phyloP scores from a whole-genome alignment of 495 filamentous ascomycete species.

The Pyronema omphalodes region DNA sequence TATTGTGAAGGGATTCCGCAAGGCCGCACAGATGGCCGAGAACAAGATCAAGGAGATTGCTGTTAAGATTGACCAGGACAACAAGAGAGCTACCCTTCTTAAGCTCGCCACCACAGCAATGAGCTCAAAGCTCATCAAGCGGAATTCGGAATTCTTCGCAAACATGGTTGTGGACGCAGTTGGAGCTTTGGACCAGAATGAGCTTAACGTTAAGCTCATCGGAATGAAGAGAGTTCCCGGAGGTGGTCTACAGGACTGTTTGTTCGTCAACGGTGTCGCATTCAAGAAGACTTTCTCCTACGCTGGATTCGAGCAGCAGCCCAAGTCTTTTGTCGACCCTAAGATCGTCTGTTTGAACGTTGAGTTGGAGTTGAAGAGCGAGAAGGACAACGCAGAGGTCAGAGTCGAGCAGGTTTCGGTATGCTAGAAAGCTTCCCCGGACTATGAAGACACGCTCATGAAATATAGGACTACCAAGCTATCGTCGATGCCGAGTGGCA shows the following conservation, averaged over 20 bases:
- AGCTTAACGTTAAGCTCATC: constrained; percentile 94
- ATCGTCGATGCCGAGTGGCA: constrained; percentile 99
- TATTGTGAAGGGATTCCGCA: constrained; percentile 88
- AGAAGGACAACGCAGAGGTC: constrained; percentile 98
- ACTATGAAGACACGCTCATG: not conserved
- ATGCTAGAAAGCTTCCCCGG: constrained; percentile 1
- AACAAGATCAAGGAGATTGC: constrained; percentile 98
- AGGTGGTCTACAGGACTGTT: constrained; percentile 86
- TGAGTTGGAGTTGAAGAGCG: constrained; percentile 89
- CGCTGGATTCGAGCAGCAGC: constrained; percentile 97
- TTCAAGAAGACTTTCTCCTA: constrained; percentile 99
- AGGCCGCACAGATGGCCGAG: constrained; percentile 77
- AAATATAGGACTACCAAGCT: constrained; percentile 66
- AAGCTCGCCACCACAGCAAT: constrained; percentile 93
- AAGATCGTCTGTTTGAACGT: constrained; percentile 95
- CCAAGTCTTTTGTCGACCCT: constrained; percentile 81
- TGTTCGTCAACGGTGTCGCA: constrained; percentile 94
- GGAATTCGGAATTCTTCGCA: constrained; percentile 91
- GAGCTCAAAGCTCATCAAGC: constrained; percentile 98
- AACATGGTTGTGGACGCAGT: constrained; percentile 99
- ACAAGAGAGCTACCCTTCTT: constrained; percentile 71
- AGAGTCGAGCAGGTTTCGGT: constrained; percentile 85
- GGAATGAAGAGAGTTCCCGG: constrained; percentile 95
- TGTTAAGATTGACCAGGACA: constrained; percentile 65
- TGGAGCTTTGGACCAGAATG: constrained; percentile 87